Percentiles rank a stretch among this genome's conserved stretches.
Evolutionary conservation across 441 rosid genomes (phyloP).

Genomic region (Viola pubescens): DNA sequence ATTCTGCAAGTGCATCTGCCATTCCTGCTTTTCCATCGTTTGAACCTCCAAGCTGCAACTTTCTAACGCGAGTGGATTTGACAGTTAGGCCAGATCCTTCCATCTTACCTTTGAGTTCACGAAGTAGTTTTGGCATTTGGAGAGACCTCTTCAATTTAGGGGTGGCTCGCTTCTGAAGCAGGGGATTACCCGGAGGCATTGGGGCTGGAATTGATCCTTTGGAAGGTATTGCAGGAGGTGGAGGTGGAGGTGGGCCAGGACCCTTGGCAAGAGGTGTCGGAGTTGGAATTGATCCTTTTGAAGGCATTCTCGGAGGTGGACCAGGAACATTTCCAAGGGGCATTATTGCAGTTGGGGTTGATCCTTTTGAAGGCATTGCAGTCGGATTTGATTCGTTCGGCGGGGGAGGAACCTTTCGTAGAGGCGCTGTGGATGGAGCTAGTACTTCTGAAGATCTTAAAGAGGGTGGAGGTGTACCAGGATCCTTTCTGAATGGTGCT

Average conservation of each 20-base stretch:
- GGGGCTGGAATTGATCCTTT: slow-evolving; percentile 1
- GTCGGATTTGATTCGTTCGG: not conserved
- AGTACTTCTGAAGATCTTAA: not conserved
- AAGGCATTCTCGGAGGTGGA: not conserved
- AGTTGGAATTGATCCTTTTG: slow-evolving; percentile 2
- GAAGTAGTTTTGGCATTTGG: slow-evolving; percentile 18
- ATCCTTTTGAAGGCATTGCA: slow-evolving; percentile 1
- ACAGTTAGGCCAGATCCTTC: slow-evolving; percentile 12
- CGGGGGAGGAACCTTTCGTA: not conserved
- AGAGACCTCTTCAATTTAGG: slow-evolving; percentile 19
- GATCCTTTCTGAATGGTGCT: not conserved
- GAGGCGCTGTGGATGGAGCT: not conserved
- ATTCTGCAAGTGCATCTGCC: slow-evolving; percentile 16
- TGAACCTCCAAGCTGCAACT: slow-evolving; percentile 16
- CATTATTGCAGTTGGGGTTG: not conserved
- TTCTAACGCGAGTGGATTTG: slow-evolving; percentile 2
- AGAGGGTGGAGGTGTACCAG: not conserved
- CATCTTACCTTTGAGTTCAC: slow-evolving; percentile 14
- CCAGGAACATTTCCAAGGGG: not conserved
- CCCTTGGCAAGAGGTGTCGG: not conserved
- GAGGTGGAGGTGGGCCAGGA: slow-evolving; percentile 16
- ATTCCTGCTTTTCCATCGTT: slow-evolving; percentile 18
- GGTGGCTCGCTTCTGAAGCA: not conserved
- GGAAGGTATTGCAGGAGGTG: slow-evolving; percentile 4
- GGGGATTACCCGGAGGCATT: not conserved